Evolutionary conservation across 2,329 filamentous ascomycete species (phyloP).

Genomic region (Diaporthe sp.): DNA sequence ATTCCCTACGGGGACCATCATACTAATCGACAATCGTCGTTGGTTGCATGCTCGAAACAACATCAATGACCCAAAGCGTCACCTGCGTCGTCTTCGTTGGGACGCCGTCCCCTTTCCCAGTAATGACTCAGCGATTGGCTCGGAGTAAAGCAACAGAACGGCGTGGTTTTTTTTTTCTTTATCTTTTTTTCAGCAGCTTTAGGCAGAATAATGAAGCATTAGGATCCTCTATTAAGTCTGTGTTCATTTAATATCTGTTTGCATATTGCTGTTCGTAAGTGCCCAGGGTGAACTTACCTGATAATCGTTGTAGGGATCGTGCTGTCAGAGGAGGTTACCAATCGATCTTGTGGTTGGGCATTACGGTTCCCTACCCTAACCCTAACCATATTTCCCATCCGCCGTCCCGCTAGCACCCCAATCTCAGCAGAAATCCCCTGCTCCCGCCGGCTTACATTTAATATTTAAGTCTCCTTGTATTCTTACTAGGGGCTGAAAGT

Average conservation of each 20-base stretch:
- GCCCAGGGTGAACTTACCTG: too few species aligned
- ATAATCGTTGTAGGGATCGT: too few species aligned
- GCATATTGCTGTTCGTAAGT: too few species aligned
- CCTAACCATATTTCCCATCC: fast-evolving
- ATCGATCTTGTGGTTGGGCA: too few species aligned
- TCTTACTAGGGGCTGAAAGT: not conserved
- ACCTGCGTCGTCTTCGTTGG: not conserved
- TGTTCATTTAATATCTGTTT: not conserved
- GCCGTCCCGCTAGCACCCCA: too few species aligned
- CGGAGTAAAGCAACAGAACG: too few species aligned
- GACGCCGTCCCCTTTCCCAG: not conserved
- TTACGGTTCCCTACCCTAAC: not conserved
- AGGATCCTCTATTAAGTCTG: not conserved
- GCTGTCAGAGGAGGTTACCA: too few species aligned
- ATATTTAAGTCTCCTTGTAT: not conserved
- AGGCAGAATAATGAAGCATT: not conserved
- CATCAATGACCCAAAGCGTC: not conserved
- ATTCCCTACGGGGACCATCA: not conserved
- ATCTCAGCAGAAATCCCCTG: not conserved
- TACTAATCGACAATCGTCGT: not conserved
- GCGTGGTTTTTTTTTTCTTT: not conserved
- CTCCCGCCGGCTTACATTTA: not conserved
- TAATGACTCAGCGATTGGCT: not conserved
- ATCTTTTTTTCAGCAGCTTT: not conserved
- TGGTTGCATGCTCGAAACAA: not conserved